Conservation (phyloP, 306 rosid genomes). For the Ormosia emarginata region DNA sequence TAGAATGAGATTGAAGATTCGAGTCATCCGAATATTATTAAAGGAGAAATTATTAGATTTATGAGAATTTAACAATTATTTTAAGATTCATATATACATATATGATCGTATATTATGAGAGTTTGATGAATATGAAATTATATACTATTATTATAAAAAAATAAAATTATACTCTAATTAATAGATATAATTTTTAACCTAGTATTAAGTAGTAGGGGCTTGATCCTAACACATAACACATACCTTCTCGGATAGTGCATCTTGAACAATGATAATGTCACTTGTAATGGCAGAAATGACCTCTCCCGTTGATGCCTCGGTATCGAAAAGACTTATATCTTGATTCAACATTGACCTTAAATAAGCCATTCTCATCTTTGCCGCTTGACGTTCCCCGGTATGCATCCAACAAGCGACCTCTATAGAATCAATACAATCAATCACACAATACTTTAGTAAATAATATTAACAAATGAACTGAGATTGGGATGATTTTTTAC, state of each 20-base stretch:
- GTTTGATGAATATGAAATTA: too few species aligned
- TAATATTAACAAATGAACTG: background rate
- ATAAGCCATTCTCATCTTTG: slow-evolving; percentile 97
- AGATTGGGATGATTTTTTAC: background rate
- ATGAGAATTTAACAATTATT: too few species aligned
- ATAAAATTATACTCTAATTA: too few species aligned
- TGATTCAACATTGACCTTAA: slow-evolving; percentile 80
- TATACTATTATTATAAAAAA: too few species aligned
- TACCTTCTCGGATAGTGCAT: slow-evolving; percentile 94
- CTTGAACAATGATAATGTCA: slow-evolving; percentile 87
- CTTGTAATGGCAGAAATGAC: slow-evolving; percentile 87
- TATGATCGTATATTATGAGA: too few species aligned
- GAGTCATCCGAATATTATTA: too few species aligned
- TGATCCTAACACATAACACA: too few species aligned
- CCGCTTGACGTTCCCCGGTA: slow-evolving; percentile 90
- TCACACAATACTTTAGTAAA: background rate
- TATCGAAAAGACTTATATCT: slow-evolving; percentile 88
- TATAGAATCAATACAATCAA: slow-evolving; percentile 1
- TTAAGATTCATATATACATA: too few species aligned
- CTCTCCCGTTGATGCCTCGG: slow-evolving; percentile 89
- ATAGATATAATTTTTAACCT: too few species aligned
- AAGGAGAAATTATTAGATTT: too few species aligned
- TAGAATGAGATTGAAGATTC: too few species aligned
- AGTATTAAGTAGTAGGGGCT: too few species aligned
- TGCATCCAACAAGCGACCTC: slow-evolving; percentile 99